Evolutionary conservation across 75 land plant genomes (phyloP), one percentile per base, ranked within the genome.

Genomic region (Sequoia sempervirens): DNA sequence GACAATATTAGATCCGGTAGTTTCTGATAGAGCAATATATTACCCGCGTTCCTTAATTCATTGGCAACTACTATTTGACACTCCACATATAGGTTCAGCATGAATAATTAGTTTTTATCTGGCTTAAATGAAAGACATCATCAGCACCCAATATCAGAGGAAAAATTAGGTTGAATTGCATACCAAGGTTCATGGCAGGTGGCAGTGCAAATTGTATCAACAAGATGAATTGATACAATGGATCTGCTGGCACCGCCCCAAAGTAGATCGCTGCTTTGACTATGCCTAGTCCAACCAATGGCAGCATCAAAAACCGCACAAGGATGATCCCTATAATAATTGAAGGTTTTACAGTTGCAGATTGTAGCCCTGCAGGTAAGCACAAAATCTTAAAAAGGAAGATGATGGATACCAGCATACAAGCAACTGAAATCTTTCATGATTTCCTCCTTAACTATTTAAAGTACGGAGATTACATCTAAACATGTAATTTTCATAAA

Each of bases 161-260:
- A 52, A 40, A 53, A 36, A 36, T 50, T 66, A 9, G 23, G 46
- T 69, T 11, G 23, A 36, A 23, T 30, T 15, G 8, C 80, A 81
- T 85, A 94, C 96, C 91, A 38, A 94, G 84, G 50, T 87, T 91
- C 87, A 93, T 94, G 15, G 96, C 94, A 34, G 94, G 95, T n/a
- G 96, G 96, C 37, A 94, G 82, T 11, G 91, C 75, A 64, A 88
- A 94, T 70, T 94, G 96, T 36, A 90, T 81, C 88, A 94, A 61
- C 7, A 94, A 86, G 38, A 91, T 84, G 58, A 86, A 94, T 5
- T 83, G 91, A 84, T 84, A 94, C 23, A 94, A 74, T 37, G 93
- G 86, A 85, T 93, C 93, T 13, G 46, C 45, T 17, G 89, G 84
- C 1, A 93, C 75, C 14, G 91, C 73, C 1, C 91, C 90, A 23